phyloP scores from a whole-genome alignment of 2,329 filamentous ascomycete species.

The Exophiala aquamarina region DNA sequence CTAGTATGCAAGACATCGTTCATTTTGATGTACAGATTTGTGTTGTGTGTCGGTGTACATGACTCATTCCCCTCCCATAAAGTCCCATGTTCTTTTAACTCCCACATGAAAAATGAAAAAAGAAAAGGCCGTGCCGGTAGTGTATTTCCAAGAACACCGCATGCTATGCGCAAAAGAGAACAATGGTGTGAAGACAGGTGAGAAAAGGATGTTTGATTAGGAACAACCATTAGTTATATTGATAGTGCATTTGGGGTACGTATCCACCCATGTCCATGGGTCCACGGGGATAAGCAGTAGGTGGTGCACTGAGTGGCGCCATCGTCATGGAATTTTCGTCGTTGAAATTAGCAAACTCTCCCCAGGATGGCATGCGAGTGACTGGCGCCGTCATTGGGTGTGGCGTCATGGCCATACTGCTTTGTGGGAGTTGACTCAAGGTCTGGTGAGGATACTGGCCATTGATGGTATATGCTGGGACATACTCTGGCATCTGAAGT shows the following conservation, averaged over 20 bases:
- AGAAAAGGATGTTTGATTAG: conserved; percentile 17
- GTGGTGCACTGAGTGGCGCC: conserved; percentile 28
- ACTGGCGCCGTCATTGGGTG: conserved; percentile 33
- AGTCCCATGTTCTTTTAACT: conserved; percentile 7
- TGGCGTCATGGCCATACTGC: conserved; percentile 17
- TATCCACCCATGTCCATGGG: conserved; percentile 21
- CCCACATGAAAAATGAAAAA: conserved; percentile 7
- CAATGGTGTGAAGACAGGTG: conserved; percentile 19
- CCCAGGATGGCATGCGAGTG: conserved; percentile 36
- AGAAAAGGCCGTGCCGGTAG: conserved; percentile 3
- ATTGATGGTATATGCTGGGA: conserved; percentile 18
- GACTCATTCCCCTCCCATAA: conserved; percentile 13
- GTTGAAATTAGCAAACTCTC: conserved; percentile 36
- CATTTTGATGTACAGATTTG: conserved; percentile 20
- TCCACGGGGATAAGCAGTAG: conserved; percentile 22
- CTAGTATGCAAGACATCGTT: conserved; percentile 24
- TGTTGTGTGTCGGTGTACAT: conserved; percentile 18
- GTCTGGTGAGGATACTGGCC: conserved; percentile 21
- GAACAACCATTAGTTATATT: conserved; percentile 13
- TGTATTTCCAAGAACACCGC: conserved; percentile 2
- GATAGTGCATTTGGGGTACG: conserved; percentile 21
- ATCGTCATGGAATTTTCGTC: conserved; percentile 31
- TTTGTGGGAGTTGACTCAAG: conserved; percentile 19
- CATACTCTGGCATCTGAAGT: conserved; percentile 23
- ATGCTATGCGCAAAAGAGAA: conserved; percentile 18